Evolutionary conservation across 1,139 yeast genomes (phyloP), one percentile per base, ranked within the genome.

Genomic region (Protomyces macrosporus): DNA sequence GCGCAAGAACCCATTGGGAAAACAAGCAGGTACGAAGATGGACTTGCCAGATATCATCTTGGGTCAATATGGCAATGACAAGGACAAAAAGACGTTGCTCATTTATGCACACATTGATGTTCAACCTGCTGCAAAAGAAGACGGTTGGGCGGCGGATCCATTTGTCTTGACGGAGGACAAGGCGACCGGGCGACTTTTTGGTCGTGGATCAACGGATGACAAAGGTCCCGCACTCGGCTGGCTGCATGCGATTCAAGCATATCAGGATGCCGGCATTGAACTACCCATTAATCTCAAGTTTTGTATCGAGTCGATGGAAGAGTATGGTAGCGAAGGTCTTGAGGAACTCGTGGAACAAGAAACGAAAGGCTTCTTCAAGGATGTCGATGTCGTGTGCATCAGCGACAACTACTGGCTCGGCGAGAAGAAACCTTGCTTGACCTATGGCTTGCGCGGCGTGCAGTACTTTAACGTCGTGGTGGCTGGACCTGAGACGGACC

Each of bases 241-340:
- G 99, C 83, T 95, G 74, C 91, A 93, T 74, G 88, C 87, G 51
- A 80, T 93, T 62, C 88, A 91, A 77, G 98, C 98, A 30, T 97
- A 91, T 78, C 84, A 81, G 66, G 88, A 85, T 70, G 82, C 90
- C 68, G 90, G 88, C 36, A 75, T 89, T 75, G 97, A 91, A 69
- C 81, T 95, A 66, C 99, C 99, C 37, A 98, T 93, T 69, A 93
- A 93, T 78, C 78, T 93, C 72, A 83, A 90, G 62, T 87, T 88
- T 73, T 90, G 97, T 76, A 93, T 93, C 72, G 99, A 93, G 79
- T 98, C 98, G 67, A 93, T 93, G 99, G 99, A 93, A 78, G 99
- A 93, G 77, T 86, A 91, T 69, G 99, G 99, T 30, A 90, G 97
- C 37, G 77, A 89, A 63, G 98, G 98, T 36, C 82, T 93, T 70